Evolutionary conservation across 345 rosid species (phyloP).

Genomic region (Microcos paniculata): DNA sequence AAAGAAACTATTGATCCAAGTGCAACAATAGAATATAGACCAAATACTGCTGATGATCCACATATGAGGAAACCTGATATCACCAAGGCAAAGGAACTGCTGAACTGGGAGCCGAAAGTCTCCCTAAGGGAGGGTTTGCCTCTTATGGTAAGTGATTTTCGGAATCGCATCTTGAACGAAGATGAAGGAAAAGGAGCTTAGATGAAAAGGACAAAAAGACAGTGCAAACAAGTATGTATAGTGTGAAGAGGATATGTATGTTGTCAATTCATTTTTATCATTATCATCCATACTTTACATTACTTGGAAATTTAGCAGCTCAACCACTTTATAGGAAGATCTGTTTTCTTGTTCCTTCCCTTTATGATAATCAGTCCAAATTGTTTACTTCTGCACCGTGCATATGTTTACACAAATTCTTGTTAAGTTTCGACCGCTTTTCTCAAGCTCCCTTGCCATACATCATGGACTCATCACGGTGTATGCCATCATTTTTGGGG

Average conservation of each 20-base stretch:
- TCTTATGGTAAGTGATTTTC: constrained; percentile 90
- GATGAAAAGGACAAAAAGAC: constrained; percentile 3
- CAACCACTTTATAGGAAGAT: constrained; percentile 20
- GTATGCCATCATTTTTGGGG: background rate
- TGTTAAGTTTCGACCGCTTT: background rate
- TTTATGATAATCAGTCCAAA: background rate
- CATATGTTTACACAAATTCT: constrained; percentile 12
- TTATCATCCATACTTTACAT: constrained; percentile 11
- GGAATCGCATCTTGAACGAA: constrained; percentile 79
- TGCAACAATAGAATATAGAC: constrained; percentile 82
- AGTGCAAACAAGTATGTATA: constrained; percentile 34
- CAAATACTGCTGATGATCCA: constrained; percentile 96
- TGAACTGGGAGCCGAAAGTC: constrained; percentile 94
- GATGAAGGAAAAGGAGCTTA: constrained; percentile 72
- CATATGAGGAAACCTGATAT: constrained; percentile 96
- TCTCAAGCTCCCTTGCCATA: background rate
- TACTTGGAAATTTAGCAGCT: constrained; percentile 18
- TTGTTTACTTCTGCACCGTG: background rate
- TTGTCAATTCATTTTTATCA: constrained; percentile 25
- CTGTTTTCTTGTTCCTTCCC: background rate
- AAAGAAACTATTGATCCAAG: constrained; percentile 93
- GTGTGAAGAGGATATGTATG: constrained; percentile 32
- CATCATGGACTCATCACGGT: background rate
- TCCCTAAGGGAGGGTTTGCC: constrained; percentile 84
- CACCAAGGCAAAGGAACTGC: constrained; percentile 79